A percentile compares a stretch with the other conserved stretches of the same genome.
phyloP scores from a whole-genome alignment of 2,329 filamentous ascomycete species.

The Alternaria triticina region DNA sequence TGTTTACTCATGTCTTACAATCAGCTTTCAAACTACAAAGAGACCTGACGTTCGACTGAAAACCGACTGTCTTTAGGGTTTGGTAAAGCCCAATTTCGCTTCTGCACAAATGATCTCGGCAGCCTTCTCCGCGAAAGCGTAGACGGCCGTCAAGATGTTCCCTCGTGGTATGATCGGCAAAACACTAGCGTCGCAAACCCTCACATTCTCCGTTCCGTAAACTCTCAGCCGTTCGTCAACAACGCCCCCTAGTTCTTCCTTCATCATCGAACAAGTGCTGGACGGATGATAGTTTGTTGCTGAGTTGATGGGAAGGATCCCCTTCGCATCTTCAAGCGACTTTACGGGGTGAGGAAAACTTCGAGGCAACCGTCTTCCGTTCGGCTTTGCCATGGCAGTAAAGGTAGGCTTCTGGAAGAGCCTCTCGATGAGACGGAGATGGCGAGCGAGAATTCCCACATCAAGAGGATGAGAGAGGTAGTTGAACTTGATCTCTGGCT shows the following conservation, averaged over 20 bases:
- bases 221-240: slow-evolving; percentile 38
- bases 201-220: slow-evolving; percentile 39
- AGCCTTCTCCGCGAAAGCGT: slow-evolving; percentile 34
- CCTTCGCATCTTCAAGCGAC: slow-evolving; percentile 22
- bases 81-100: background rate
- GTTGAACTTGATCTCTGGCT: slow-evolving; percentile 50
- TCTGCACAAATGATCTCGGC: slow-evolving; percentile 23
- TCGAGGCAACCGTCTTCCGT: slow-evolving; percentile 20
- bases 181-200: slow-evolving; percentile 38
- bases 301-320: slow-evolving; percentile 18
- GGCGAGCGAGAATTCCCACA: slow-evolving; percentile 48
- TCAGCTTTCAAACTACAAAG: background rate
- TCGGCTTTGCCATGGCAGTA: slow-evolving; percentile 12
- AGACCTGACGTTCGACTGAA: background rate
- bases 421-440: slow-evolving; percentile 45
- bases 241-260: slow-evolving; percentile 36
- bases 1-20: background rate
- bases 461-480: slow-evolving; percentile 55
- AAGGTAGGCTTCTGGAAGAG: slow-evolving; percentile 21
- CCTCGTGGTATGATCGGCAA: slow-evolving; percentile 29
- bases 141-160: slow-evolving; percentile 30
- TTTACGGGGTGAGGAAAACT: slow-evolving; percentile 16
- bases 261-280: slow-evolving; percentile 46
- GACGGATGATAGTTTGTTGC: slow-evolving; percentile 35
- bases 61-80: background rate